These are phyloP conservation scores for Aspergillus pseudotamarii DNA, from an alignment of 2,329 filamentous ascomycete genomes.

Conservation along the genomic window DNA sequence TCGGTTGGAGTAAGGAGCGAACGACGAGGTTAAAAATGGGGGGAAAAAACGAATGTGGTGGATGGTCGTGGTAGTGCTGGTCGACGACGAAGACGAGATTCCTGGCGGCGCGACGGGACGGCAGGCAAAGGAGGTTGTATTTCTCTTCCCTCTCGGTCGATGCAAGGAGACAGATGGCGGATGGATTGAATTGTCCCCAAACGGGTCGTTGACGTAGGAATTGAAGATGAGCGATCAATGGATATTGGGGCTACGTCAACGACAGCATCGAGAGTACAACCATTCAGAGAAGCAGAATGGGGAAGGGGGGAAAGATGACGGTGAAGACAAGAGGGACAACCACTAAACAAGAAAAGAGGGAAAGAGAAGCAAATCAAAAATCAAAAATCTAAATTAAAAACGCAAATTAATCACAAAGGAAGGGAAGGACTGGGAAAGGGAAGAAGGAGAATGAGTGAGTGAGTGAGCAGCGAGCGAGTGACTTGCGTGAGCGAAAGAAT, in stretches of 20 bases:
- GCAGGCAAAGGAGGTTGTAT: conserved; percentile 7
- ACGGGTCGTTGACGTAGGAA: conserved; percentile 30
- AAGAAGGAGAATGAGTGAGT: not conserved
- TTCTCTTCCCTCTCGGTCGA: conserved; percentile 6
- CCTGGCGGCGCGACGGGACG: conserved; percentile 5
- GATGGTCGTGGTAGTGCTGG: conserved; percentile 8
- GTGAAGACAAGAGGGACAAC: not conserved
- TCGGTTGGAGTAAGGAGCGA: conserved; percentile 29
- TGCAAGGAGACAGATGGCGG: conserved; percentile 21
- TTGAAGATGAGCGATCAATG: conserved; percentile 12
- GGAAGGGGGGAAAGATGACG: not conserved
- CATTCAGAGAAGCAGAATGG: conserved; percentile 13
- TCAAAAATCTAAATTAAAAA: conserved; percentile 5
- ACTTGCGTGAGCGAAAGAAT: not conserved
- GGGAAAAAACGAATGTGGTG: conserved; percentile 14
- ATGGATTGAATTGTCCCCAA: conserved; percentile 28
- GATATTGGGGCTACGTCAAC: conserved; percentile 29
- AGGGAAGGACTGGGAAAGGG: conserved; percentile 6
- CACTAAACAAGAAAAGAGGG: conserved; percentile 2
- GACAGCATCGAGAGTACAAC: conserved; percentile 30
- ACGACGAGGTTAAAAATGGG: conserved; percentile 24
- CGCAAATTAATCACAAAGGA: not conserved
- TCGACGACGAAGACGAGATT: conserved; percentile 5
- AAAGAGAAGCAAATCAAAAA: conserved; percentile 1
- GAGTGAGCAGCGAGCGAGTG: too few species aligned